Base-by-base conservation (phyloP, 2,329 filamentous ascomycete genomes). In the Seiridium cupressi region DNA sequence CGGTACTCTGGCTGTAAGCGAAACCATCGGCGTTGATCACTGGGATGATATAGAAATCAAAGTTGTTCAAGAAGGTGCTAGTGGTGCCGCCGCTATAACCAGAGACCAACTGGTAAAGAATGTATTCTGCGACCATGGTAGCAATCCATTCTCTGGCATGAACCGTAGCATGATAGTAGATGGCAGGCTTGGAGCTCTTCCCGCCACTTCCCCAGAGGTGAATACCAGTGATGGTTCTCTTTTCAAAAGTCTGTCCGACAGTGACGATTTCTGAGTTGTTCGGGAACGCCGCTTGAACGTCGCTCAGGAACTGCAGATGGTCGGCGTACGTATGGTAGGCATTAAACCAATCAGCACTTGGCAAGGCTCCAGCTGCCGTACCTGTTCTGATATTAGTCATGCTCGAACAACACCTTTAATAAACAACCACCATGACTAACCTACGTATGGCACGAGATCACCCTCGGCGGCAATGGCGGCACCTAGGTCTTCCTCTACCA, bases 21-120 rank as follows among this genome's bases (percentile, higher is more conserved):
- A 84, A 84, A 55, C 77, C 80, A 62, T 83, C 81, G 2, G 81
- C 81, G 64, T 84, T 84, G 44, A 82, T 79, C 51, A 84, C 73
- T 1, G 81, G 81, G 58, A 84, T 74, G 64, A 87, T 80, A 69
- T 84, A 86, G 64, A 83, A 87, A 68, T 87, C 84, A 65, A 84
- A 86, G 44, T 77, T 80, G 68, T 86, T 77, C 44, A 86, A 75
- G 64, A 81, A 80, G 4, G 72, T 69, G 40, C 74, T 76, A 5
- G 79, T 72, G 4, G 72, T 67, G 1, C 73, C 65, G 55, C 77
- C 74, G 31, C 66, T 68, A 63, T 82, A 81, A 32, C 76, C 76
- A 36, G 71, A 72, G 34, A 84, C 72, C 53, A 84, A 72, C 35
- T 77, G 72, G 63, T 78, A 79, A 13, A 79, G 72, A 36, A 84